Evolutionary conservation across 2,329 filamentous ascomycete species (phyloP).

Genomic region (Aciculosporium take): DNA sequence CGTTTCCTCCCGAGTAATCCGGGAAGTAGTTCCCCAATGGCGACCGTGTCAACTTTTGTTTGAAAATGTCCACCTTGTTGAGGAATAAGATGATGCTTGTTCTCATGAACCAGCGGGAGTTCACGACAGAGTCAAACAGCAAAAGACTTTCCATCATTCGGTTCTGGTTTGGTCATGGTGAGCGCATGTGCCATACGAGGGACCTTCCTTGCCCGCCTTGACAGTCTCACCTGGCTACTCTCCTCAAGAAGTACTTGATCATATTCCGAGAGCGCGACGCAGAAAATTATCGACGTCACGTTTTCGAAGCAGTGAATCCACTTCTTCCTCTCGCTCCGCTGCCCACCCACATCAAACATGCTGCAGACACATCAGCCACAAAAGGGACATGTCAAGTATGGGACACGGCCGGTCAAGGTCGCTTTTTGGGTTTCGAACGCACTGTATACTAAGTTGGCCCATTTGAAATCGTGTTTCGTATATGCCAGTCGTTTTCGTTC

Average conservation of each 20-base stretch:
- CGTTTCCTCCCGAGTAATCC: constrained; percentile 93
- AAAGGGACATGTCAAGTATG: background rate
- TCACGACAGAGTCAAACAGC: constrained; percentile 95
- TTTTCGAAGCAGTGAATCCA: constrained; percentile 99
- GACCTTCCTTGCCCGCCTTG: background rate
- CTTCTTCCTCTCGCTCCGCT: constrained; percentile 95
- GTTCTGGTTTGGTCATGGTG: constrained; percentile 44
- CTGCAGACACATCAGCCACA: constrained; percentile 31
- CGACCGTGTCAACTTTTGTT: constrained; percentile 79
- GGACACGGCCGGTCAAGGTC: background rate
- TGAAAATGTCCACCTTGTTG: constrained; percentile 98
- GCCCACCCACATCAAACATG: constrained; percentile 98
- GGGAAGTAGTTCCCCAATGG: constrained; percentile 92
- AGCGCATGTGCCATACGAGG: background rate
- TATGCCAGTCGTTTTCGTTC: constrained; percentile 97
- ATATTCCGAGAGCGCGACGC: constrained; percentile 93
- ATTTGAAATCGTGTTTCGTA: constrained; percentile 98
- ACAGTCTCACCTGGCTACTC: constrained; percentile 67
- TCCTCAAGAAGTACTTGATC: constrained; percentile 95
- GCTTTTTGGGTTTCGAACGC: constrained; percentile 27
- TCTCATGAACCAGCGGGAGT: constrained; percentile 97
- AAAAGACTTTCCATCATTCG: constrained; percentile 98
- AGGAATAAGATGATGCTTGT: constrained; percentile 97
- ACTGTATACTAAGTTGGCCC: constrained; percentile 98
- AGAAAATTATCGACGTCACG: constrained; percentile 98